Percentiles rank a stretch among this genome's conserved stretches.
phyloP scores from a whole-genome alignment of 768 basidiomycete genomes.

The Mycena pura region DNA sequence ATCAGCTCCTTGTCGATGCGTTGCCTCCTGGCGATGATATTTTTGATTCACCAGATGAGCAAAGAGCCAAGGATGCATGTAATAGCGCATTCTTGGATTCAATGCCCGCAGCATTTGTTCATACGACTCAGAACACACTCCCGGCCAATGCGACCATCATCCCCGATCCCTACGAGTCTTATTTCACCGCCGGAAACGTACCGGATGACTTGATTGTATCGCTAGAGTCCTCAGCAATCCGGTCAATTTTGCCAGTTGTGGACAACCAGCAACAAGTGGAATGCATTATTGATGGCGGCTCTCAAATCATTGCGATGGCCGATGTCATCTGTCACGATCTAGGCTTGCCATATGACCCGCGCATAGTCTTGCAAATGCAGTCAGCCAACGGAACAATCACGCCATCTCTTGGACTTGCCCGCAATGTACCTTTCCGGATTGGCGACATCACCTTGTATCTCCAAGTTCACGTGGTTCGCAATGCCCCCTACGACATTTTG shows the following conservation, averaged over 20 bases:
- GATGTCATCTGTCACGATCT: slow-evolving; percentile 21
- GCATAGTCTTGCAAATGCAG: not conserved
- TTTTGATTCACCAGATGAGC: not conserved
- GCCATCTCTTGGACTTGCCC: slow-evolving; percentile 8
- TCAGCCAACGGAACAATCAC: not conserved
- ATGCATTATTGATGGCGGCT: slow-evolving; percentile 30
- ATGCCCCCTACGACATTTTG: slow-evolving; percentile 14
- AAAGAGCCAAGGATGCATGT: not conserved
- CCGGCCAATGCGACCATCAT: not conserved
- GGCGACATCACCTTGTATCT: slow-evolving; percentile 9
- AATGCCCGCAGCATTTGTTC: not conserved
- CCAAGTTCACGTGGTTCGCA: slow-evolving; percentile 16
- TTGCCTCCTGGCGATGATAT: no score
- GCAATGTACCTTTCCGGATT: slow-evolving; percentile 18
- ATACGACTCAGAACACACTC: not conserved
- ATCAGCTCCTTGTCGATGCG: no score
- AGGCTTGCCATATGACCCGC: not conserved
- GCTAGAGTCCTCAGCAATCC: slow-evolving; percentile 19
- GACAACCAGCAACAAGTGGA: slow-evolving; percentile 3
- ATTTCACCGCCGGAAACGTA: not conserved
- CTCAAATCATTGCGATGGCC: slow-evolving; percentile 30
- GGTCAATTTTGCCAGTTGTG: not conserved
- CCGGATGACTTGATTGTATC: slow-evolving; percentile 8
- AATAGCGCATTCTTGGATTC: not conserved
- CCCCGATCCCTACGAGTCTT: not conserved